Evolutionary conservation across 441 rosid species (phyloP).

Genomic region (Omphalea diandra): DNA sequence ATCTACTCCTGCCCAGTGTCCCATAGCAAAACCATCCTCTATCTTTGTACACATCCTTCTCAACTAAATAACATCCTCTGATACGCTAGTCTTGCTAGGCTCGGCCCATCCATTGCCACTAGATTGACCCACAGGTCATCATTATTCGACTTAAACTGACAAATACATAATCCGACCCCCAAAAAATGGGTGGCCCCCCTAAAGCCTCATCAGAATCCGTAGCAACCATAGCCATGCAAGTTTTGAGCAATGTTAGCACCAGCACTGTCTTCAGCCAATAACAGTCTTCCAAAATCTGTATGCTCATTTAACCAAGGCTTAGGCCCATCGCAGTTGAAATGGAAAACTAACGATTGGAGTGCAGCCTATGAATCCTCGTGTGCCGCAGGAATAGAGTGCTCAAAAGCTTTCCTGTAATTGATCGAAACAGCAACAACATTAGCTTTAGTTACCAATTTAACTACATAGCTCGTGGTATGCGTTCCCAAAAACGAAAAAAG

Average conservation of each 20-base stretch:
- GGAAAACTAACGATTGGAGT: slow-evolving; percentile 44
- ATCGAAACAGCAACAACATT: slow-evolving; percentile 40
- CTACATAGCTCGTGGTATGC: slow-evolving; percentile 23
- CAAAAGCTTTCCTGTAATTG: slow-evolving; percentile 44
- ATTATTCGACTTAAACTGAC: slow-evolving; percentile 27
- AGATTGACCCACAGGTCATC: slow-evolving; percentile 43
- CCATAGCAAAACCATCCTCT: slow-evolving; percentile 36
- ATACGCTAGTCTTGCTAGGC: slow-evolving; percentile 22
- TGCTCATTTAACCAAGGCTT: slow-evolving; percentile 42
- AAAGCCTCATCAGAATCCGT: slow-evolving; percentile 27
- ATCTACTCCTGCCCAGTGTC: slow-evolving; percentile 27
- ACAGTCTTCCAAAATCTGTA: slow-evolving; percentile 35
- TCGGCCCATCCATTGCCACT: slow-evolving; percentile 25
- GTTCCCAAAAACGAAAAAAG: too few relatives aligned
- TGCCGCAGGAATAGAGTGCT: slow-evolving; percentile 38
- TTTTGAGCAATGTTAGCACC: slow-evolving; percentile 49
- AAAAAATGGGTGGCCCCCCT: slow-evolving; percentile 53
- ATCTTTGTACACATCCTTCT: slow-evolving; percentile 34
- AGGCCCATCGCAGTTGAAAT: slow-evolving; percentile 25
- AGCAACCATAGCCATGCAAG: slow-evolving; percentile 27
- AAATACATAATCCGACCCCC: slow-evolving; percentile 30
- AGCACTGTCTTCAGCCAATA: slow-evolving; percentile 40
- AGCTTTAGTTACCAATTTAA: slow-evolving; percentile 37
- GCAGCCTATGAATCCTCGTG: slow-evolving; percentile 47
- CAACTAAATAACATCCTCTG: slow-evolving; percentile 33